Evolutionary conservation across 345 rosid genomes (phyloP).

Genomic region (Luvunga scandens): DNA sequence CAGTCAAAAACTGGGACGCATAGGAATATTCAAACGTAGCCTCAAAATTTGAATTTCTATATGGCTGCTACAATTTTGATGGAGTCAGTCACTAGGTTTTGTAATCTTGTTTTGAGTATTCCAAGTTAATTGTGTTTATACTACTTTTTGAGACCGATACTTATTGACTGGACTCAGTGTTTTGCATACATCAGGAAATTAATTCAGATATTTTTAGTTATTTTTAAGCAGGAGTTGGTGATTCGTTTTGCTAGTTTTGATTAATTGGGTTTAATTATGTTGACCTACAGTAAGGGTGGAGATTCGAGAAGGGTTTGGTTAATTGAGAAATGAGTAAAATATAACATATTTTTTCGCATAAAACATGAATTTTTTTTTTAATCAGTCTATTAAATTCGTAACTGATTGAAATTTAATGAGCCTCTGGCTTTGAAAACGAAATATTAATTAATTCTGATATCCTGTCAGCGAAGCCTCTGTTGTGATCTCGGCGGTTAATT

Average conservation of each 20-base stretch:
- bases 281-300: background rate
- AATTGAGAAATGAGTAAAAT: too few species aligned
- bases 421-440: background rate
- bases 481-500: background rate
- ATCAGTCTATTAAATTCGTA: background rate
- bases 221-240: too few species aligned
- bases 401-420: background rate
- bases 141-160: background rate
- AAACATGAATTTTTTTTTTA: too few species aligned
- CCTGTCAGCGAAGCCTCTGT: background rate
- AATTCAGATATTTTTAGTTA: too few species aligned
- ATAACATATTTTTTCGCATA: too few species aligned
- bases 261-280: background rate
- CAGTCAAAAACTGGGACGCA: slow-evolving; percentile 14
- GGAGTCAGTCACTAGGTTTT: background rate
- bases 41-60: slow-evolving; percentile 8
- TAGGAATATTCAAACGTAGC: slow-evolving; percentile 13
- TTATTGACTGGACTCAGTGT: background rate
- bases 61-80: background rate
- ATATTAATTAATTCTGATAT: too few species aligned
- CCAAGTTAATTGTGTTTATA: background rate
- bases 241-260: too few species aligned
- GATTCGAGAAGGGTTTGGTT: background rate
- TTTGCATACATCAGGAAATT: too few species aligned
- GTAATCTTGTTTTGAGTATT: background rate